Base-by-base conservation (phyloP, 441 rosid genomes). In the Populus tomentosa region DNA sequence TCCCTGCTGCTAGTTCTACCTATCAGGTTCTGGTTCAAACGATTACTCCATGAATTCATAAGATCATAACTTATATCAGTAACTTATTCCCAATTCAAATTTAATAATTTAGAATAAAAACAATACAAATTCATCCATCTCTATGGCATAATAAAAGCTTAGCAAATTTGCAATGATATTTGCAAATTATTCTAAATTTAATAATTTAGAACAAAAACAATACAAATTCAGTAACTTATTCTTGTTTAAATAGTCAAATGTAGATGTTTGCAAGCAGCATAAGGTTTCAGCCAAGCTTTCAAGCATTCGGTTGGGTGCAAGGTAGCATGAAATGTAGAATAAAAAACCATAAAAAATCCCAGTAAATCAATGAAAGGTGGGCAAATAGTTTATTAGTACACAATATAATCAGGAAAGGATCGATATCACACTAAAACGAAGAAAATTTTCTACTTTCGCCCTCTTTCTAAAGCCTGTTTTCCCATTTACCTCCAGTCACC, bases 401-500 rank as follows among this genome's bases (percentile, higher is more conserved):
- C 42, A 6, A 30, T 64, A 33, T 73, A n/a, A 33, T 40, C 18
- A 77, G 56, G 21, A 69, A 77, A 67, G 56, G 66, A 62, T n/a
- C 26, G 69, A 62, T 3, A 26, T 36, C 64, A 36, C 75, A 35
- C 10, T 64, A 46, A 66, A 62, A 75, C 50, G 35, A 32, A 38
- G 42, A 11, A 18, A 26, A 61, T 20, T 72, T 46, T 26, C 67
- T 42, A 62, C 53, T 62, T 73, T 35, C 24, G 38, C 68, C 4
- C 26, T 35, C 42, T 10, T 24, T 10, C 20, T 40, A 33, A 42
- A 75, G 46, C 78, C 75, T 68, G 81, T 16, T 59, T 68, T 28
- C 74, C 79, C 16, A 71, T 32, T n/a, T 64, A 67, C 40, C 32
- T 53, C 13, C 72, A 84, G 87, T 84, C 84, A 87, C 87, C 71